These are phyloP conservation scores for Cladobotryum protrusum DNA, from an alignment of 2,329 filamentous ascomycete species.

Conservation along the genomic window DNA sequence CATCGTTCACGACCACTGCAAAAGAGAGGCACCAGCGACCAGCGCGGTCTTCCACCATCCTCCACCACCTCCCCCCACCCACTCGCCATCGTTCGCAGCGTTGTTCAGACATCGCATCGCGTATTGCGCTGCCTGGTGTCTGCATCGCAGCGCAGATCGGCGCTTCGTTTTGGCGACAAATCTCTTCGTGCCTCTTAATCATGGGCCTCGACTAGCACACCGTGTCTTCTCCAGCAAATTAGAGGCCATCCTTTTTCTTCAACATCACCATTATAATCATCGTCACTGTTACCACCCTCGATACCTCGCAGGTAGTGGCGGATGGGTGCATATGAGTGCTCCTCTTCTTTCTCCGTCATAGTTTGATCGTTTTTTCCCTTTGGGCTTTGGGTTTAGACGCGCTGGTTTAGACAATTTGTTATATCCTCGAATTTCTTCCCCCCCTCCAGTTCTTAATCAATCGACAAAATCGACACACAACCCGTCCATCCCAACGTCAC, in stretches of 20 bases:
- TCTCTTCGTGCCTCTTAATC: slow-evolving; percentile 16
- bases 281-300: slow-evolving; percentile 8
- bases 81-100: slow-evolving; percentile 4
- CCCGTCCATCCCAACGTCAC: slow-evolving; percentile 6
- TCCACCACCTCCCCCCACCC: background rate
- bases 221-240: slow-evolving; percentile 16
- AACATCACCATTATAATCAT: slow-evolving; percentile 9
- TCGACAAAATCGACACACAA: slow-evolving; percentile 11
- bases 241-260: slow-evolving; percentile 8
- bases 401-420: slow-evolving; percentile 32
- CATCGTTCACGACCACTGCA: background rate
- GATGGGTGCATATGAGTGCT: slow-evolving; percentile 21
- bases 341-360: slow-evolving; percentile 15
- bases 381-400: slow-evolving; percentile 34
- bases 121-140: slow-evolving; percentile 10
- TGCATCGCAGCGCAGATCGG: background rate
- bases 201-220: slow-evolving; percentile 30
- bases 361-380: slow-evolving; percentile 18
- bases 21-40: no score
- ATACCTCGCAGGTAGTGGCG: slow-evolving; percentile 16
- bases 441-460: slow-evolving; percentile 19
- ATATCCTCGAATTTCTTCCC: slow-evolving; percentile 15
- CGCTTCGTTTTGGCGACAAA: background rate
- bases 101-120: slow-evolving; percentile 9
- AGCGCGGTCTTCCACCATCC: background rate